Evolutionary conservation across 2,329 filamentous ascomycete species (phyloP), one percentile per base, ranked within the genome.

Genomic region (Hypomyces perniciosus): DNA sequence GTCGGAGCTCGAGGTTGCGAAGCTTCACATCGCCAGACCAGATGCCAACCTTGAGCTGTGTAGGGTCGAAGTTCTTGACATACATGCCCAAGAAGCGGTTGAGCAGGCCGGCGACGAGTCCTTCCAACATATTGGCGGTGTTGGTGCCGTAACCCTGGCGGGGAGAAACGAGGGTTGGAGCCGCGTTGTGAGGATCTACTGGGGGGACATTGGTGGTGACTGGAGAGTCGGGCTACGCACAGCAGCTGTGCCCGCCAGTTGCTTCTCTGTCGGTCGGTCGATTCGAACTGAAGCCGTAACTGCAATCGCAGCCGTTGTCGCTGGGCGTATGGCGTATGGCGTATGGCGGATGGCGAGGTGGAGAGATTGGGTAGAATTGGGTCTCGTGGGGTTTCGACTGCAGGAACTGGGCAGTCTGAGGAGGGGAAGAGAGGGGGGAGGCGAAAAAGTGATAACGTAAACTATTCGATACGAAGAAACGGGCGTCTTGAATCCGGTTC

Each of bases 31-130:
- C 93, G 62, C 95, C 93, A 26, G 89, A 95, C 93, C 92, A 99
- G 64, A 99, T 99, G 57, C 95, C 93, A 57, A 99, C 91, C 68
- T 99, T 99, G 59, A 99, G 80, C 75, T 99, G 93, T 64, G 90
- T 87, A 49, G 93, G 90, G 71, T 99, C 93, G 68, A 99, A 99
- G 73, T 99, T 97, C 80, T 95, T 91, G 71, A 99, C 92, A 71
- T 99, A 99, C 87, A 97, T 96, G 79, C 93, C 95, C 82, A 99
- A 75, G 73, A 99, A 97, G 76, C 95, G 88, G 77, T 99, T 99
- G 62, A 99, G 85, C 77, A 99, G 79, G 72, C 92, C 95, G 62
- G 93, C 90, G 57, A 97, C 93, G 61, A 99, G 80, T 61, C 91
- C 89, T 80, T 99, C 93, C 74, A 99, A 83, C 93, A 99, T 99